Evolutionary conservation across 371 early-diverging fungal species (phyloP).

Genomic region (Saksenaea vasiformis): DNA sequence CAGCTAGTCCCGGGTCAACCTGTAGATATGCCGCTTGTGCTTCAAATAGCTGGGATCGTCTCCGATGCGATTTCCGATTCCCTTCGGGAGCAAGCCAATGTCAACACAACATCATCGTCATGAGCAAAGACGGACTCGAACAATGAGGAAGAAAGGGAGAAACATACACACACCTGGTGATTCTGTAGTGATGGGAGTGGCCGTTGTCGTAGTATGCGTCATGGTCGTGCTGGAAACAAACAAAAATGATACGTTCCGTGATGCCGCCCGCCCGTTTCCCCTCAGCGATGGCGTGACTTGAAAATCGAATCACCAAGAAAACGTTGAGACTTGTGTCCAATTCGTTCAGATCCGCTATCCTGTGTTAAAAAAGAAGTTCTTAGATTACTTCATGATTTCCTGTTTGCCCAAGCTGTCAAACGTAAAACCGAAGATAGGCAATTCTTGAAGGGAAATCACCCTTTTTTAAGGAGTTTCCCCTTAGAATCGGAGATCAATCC

Average conservation of each 20-base stretch:
- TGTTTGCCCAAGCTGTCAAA: too few relatives aligned
- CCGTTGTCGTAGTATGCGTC: background rate
- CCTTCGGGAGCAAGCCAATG: background rate
- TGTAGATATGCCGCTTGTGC: constrained; percentile 24
- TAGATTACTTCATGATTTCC: too few relatives aligned
- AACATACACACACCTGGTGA: background rate
- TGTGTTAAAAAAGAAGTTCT: too few relatives aligned
- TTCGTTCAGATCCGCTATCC: too few relatives aligned
- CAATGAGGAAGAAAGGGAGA: too few relatives aligned
- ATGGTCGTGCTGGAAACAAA: background rate
- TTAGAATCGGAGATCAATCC: too few relatives aligned
- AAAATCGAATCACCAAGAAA: background rate
- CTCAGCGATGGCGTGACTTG: background rate
- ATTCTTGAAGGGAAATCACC: too few relatives aligned
- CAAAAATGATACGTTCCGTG: background rate
- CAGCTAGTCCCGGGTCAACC: constrained; percentile 16
- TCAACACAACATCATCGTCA: background rate
- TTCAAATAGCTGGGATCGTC: constrained; percentile 13
- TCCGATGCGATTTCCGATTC: background rate
- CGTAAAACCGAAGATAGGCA: too few relatives aligned
- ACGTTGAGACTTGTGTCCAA: too few relatives aligned
- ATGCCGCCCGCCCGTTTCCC: background rate
- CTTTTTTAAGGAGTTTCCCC: too few relatives aligned
- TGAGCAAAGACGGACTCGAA: background rate
- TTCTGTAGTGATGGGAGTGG: background rate